Evolutionary conservation across 1,139 yeast genomes (phyloP).

Genomic region (Lipomyces yarrowii): DNA sequence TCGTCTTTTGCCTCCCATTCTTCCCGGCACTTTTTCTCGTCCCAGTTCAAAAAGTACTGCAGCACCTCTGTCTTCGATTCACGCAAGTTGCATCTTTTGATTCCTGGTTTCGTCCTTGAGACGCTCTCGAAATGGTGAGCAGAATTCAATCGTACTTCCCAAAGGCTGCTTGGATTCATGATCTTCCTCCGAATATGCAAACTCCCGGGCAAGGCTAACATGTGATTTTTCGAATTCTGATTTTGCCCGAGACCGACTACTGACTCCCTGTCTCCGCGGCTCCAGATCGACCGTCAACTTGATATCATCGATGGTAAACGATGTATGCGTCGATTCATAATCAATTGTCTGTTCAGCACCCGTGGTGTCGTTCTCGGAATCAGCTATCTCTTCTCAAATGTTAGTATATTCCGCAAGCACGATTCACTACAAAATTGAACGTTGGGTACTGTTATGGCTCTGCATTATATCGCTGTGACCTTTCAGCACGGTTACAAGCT

Average conservation of each 20-base stretch:
- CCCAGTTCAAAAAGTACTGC: no score
- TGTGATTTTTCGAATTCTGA: neutral
- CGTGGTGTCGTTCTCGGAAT: neutral
- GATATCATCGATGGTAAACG: slow-evolving; percentile 4
- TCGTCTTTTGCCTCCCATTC: no score
- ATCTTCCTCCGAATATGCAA: neutral
- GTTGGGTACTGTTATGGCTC: neutral
- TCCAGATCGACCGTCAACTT: slow-evolving; percentile 1
- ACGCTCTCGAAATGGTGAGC: neutral
- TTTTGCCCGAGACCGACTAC: neutral
- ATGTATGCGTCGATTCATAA: neutral
- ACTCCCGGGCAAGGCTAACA: neutral
- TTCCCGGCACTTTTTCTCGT: no score
- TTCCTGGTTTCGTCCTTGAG: neutral
- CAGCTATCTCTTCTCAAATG: neutral
- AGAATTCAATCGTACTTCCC: neutral
- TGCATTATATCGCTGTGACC: neutral
- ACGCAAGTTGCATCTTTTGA: no score
- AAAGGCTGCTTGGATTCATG: neutral
- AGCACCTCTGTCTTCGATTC: no score
- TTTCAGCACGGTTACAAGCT: neutral
- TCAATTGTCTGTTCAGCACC: neutral
- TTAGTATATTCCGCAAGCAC: neutral
- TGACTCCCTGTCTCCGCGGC: neutral
- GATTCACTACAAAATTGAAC: neutral